These are phyloP conservation scores for Trametes maxima DNA, from an alignment of 768 basidiomycete genomes.

Conservation along the genomic window DNA sequence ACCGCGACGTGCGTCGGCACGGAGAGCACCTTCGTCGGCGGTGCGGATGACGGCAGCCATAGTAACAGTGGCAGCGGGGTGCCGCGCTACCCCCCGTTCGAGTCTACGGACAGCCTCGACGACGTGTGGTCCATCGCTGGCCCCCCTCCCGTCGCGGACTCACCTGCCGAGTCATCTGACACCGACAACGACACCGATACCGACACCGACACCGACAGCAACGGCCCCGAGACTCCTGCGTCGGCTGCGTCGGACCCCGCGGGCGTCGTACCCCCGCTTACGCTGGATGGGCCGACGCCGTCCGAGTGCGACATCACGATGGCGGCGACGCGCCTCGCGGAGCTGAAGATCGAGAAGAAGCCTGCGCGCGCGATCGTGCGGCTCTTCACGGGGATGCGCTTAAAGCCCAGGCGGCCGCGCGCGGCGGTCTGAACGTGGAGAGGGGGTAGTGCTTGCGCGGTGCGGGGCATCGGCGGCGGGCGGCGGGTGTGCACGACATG, in stretches of 20 bases:
- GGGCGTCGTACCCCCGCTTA: conserved; percentile 18
- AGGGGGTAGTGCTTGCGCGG: neutral
- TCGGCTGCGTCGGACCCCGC: conserved; percentile 10
- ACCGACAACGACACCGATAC: conserved; percentile 2
- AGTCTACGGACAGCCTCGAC: conserved; percentile 10
- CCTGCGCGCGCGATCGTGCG: neutral
- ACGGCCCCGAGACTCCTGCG: conserved; percentile 25
- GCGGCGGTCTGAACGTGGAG: neutral
- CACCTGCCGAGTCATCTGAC: neutral
- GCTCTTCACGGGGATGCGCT: conserved; percentile 11
- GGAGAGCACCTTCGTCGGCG: conserved; percentile 8
- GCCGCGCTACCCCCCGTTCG: neutral
- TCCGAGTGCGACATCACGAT: conserved; percentile 14
- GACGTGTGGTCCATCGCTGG: conserved; percentile 10
- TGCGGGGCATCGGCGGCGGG: conserved; percentile 15
- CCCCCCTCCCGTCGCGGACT: conserved; percentile 1
- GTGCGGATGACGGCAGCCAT: neutral
- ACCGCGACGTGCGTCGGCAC: conserved; percentile 9
- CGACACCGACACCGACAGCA: conserved; percentile 19
- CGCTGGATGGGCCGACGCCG: conserved; percentile 12
- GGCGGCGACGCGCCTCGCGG: conserved; percentile 10
- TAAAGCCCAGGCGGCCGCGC: neutral
- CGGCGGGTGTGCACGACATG: too few relatives aligned
- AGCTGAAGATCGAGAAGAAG: conserved; percentile 10
- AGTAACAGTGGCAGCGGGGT: neutral